Evolutionary conservation across 2,329 filamentous ascomycete species (phyloP).

Genomic region (Fusarium guadeloupense): DNA sequence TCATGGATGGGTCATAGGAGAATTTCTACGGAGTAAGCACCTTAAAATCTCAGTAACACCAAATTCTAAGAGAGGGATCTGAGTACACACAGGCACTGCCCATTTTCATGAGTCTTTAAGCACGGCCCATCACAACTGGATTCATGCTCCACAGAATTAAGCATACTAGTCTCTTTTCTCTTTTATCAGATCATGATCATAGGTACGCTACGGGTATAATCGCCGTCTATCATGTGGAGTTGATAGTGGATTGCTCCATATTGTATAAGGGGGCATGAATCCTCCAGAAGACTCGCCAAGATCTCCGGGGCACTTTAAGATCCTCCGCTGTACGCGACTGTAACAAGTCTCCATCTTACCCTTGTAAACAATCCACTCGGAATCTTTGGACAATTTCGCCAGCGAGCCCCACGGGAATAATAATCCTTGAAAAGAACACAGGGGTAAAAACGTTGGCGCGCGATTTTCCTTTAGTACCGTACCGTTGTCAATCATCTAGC

Average conservation of each 20-base stretch:
- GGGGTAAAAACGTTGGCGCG: neutral
- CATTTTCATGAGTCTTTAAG: too few species aligned
- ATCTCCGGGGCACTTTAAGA: slow-evolving; percentile 14
- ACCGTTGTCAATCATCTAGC: neutral
- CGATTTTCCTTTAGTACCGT: neutral
- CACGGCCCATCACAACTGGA: neutral
- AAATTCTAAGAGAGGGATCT: too few species aligned
- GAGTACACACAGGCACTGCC: too few species aligned
- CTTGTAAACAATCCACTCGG: neutral
- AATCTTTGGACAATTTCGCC: neutral
- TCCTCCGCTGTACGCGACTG: slow-evolving; percentile 7
- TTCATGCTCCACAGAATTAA: too few species aligned
- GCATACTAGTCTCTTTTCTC: too few species aligned
- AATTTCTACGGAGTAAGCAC: too few species aligned
- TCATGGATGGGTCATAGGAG: too few species aligned
- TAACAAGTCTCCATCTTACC: neutral
- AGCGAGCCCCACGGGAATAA: neutral
- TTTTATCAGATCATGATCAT: too few species aligned
- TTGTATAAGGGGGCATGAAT: neutral
- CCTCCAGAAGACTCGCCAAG: slow-evolving; percentile 6
- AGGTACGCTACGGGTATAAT: too few species aligned
- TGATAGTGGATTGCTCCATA: neutral
- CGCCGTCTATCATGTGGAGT: neutral
- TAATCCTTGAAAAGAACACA: neutral
- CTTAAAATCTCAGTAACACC: too few species aligned